Base-by-base conservation (phyloP, 331 rosid genomes). In the Phaseolus coccineus region DNA sequence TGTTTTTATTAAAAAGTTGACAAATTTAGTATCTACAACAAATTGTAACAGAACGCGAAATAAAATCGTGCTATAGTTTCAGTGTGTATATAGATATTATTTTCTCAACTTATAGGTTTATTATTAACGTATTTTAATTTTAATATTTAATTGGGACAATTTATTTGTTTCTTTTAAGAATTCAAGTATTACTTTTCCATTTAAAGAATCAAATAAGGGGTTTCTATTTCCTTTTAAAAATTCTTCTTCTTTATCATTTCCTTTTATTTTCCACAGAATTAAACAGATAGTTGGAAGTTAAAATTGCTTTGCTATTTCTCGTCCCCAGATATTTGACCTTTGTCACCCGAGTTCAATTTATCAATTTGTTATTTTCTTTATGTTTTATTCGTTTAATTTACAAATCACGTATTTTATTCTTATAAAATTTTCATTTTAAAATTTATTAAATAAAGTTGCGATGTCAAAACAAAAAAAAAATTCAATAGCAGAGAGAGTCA, bases 261-360 rank as follows among this genome's bases (percentile, higher is more conserved):
- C 2, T 33, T 62, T 62, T 31, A 1, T 15, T 62, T 59, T 28
- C 3, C n/a, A 13, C 13, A 31, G 11, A 62, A 30, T 22, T 46
- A 46, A 46, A 46, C 5, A 12, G 16, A 46, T 3, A 5, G 3
- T 14, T 24, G n/a, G 27, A 48, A 3, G 24, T 27, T 80, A 56
- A 52, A 56, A 51, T 27, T 42, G 53, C 12, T 30, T 77, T n/a
- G 51, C 55, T 56, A 28, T 81, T 74, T 74, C 37, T 33, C 27
- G 55, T 24, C n/a, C n/a, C 22, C 40, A 52, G 40, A 22, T 57
- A 31, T 53, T 65, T 25, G 51, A 56, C 6, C 56, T 51, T 10
- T 51, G 58, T n/a, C 31, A 31, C 19, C 15, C 40, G 24, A 16
- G 51, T 19, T 44, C 42, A 14, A 50, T 19, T 50, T 22, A 37